Percentiles rank a stretch among this genome's conserved stretches.
phyloP scores from a whole-genome alignment of 306 rosid genomes.

The Prunus fruticosa region DNA sequence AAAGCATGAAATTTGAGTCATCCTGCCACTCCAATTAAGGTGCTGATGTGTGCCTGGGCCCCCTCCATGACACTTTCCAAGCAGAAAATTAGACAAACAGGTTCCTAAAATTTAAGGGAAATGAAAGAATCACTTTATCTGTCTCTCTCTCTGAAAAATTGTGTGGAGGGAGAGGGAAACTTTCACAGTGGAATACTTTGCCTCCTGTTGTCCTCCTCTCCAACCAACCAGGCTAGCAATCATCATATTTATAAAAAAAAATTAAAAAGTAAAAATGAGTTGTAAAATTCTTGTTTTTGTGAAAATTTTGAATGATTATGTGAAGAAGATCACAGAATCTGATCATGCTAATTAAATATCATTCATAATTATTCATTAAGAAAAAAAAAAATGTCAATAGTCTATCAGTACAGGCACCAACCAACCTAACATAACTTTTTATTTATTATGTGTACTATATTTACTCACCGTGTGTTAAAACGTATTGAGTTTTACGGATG shows the following conservation, averaged over 20 bases:
- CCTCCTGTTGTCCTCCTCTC: neutral
- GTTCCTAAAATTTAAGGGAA: constrained; percentile 5
- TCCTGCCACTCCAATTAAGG: constrained; percentile 18
- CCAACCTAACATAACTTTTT: neutral
- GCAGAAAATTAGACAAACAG: constrained; percentile 22
- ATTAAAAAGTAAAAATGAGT: neutral
- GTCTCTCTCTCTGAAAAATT: constrained; percentile 15
- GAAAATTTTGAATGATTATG: no score
- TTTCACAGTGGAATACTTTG: neutral
- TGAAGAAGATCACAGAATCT: no score
- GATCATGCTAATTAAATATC: neutral
- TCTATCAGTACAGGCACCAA: neutral
- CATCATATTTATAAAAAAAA: neutral
- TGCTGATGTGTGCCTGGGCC: constrained; percentile 19
- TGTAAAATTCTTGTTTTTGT: neutral
- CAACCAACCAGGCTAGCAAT: neutral
- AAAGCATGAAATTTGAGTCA: constrained; percentile 24
- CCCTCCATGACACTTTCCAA: constrained; percentile 28
- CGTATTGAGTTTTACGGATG: no score
- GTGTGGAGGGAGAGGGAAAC: constrained; percentile 13
- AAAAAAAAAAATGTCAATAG: neutral
- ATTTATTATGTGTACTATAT: no score
- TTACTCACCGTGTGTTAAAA: no score
- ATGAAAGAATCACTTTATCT: constrained; percentile 27
- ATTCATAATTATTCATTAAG: neutral